Conservation (phyloP, 805 yeast genomes). For the Clavispora fructus region DNA sequence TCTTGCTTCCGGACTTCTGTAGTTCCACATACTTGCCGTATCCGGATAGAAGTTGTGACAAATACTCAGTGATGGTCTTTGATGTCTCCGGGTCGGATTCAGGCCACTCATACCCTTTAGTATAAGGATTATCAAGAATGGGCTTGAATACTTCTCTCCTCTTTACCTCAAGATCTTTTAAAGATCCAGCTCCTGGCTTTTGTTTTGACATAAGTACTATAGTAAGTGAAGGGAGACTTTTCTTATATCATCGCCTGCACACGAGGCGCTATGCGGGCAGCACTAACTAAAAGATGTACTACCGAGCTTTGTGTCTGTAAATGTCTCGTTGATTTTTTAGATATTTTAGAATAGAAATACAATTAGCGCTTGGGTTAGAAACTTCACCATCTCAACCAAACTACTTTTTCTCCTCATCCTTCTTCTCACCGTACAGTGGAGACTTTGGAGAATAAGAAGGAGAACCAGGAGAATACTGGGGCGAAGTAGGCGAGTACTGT, state of each 20-base stretch:
- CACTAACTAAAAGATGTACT: not conserved
- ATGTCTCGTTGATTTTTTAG: not conserved
- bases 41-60: constrained; percentile 11
- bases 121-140: constrained; percentile 57
- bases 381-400: constrained; percentile 4
- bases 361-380: constrained; percentile 2
- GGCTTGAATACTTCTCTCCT: constrained; percentile 60
- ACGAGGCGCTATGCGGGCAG: not conserved
- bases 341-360: constrained; percentile 2
- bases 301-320: not conserved
- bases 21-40: constrained; percentile 11
- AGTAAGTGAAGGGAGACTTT: constrained; percentile 5
- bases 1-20: not conserved
- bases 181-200: constrained; percentile 25
- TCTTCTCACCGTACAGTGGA: constrained; percentile 7
- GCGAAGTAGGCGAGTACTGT: constrained; percentile 71
- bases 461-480: constrained; percentile 51
- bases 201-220: constrained; percentile 1
- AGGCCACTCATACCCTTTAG: constrained; percentile 28
- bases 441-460: constrained; percentile 44
- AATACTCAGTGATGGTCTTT: constrained; percentile 8
- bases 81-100: constrained; percentile 3
- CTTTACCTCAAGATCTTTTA: constrained; percentile 46
- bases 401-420: constrained; percentile 14
- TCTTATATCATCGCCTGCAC: not conserved